These are phyloP conservation scores for Mantamonas sphyraenae DNA, from an alignment of 78 protist genomes.

Conservation along the genomic window DNA sequence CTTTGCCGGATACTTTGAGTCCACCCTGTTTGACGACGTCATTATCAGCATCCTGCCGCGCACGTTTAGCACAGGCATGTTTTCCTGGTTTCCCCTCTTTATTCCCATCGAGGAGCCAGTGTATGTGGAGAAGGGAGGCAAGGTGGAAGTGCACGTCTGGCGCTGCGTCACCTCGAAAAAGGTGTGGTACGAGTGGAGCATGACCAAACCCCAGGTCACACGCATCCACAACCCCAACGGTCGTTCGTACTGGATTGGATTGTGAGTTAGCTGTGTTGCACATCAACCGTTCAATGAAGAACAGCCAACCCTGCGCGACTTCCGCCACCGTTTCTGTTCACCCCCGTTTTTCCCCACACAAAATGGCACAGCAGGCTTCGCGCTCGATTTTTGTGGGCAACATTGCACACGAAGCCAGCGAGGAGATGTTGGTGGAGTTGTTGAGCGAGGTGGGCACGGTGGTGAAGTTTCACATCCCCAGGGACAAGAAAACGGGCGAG, in stretches of 20 bases:
- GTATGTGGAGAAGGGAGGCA: neutral
- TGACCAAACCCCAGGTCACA: conserved; percentile 32
- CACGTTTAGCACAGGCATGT: conserved; percentile 82
- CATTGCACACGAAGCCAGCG: no score
- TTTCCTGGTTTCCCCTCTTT: conserved; percentile 93
- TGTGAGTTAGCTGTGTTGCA: no score
- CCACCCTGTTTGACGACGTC: conserved; percentile 73
- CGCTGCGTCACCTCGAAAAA: conserved; percentile 21
- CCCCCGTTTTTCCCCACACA: no score
- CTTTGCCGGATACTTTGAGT: conserved; percentile 89
- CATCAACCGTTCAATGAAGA: no score
- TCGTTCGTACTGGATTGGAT: conserved; percentile 66
- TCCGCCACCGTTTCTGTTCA: no score
- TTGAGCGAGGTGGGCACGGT: no score
- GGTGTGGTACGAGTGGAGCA: conserved; percentile 95
- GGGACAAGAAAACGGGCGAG: no score
- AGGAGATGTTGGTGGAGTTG: no score
- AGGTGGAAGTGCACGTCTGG: conserved; percentile 37
- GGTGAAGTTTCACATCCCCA: no score
- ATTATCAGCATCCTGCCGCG: conserved; percentile 57
- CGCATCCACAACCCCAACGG: conserved; percentile 84
- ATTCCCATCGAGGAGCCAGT: conserved; percentile 68
- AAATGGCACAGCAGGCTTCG: no score
- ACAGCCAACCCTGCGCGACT: no score
- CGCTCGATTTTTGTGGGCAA: no score